A percentile compares a stretch with the other conserved stretches of the same genome.
Conservation (phyloP, 768 basidiomycete genomes). For the Pholiota microspora region DNA sequence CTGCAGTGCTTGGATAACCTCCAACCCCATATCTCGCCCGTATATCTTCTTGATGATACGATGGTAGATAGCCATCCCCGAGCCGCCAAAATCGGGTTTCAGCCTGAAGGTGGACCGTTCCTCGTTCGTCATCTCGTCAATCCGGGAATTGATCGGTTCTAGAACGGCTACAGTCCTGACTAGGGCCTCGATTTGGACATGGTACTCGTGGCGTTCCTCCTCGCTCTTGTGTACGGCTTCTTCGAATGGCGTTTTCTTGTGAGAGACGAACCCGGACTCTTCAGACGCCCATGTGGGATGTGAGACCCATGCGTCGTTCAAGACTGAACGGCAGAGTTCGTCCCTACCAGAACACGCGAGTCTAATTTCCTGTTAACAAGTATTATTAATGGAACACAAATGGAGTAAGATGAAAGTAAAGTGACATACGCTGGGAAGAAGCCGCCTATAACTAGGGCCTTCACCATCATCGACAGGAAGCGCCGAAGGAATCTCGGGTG, state of each 20-base stretch:
- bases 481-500: constrained; percentile 75
- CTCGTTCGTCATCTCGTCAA: constrained; percentile 86
- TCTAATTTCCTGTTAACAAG: constrained; percentile 66
- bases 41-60: constrained; percentile 94
- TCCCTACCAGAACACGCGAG: constrained; percentile 94
- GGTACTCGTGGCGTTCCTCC: constrained; percentile 97
- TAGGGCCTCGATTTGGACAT: constrained; percentile 91
- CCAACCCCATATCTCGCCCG: constrained; percentile 70
- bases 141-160: constrained; percentile 81
- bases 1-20: constrained; percentile 84
- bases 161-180: constrained; percentile 87
- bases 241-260: constrained; percentile 97
- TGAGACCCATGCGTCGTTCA: constrained; percentile 98
- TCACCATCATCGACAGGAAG: constrained; percentile 80
- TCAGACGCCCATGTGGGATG: constrained; percentile 99
- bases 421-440: constrained; percentile 80
- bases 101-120: constrained; percentile 82
- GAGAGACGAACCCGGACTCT: constrained; percentile 89
- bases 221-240: constrained; percentile 96
- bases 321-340: constrained; percentile 89
- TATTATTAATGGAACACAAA: constrained; percentile 4
- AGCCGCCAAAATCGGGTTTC: constrained; percentile 85
- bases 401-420: constrained; percentile 2
- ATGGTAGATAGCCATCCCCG: constrained; percentile 85
- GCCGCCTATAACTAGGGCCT: constrained; percentile 90